These are phyloP conservation scores for Hortiboletus campestris DNA, from an alignment of 768 basidiomycete species.

Conservation along the genomic window DNA sequence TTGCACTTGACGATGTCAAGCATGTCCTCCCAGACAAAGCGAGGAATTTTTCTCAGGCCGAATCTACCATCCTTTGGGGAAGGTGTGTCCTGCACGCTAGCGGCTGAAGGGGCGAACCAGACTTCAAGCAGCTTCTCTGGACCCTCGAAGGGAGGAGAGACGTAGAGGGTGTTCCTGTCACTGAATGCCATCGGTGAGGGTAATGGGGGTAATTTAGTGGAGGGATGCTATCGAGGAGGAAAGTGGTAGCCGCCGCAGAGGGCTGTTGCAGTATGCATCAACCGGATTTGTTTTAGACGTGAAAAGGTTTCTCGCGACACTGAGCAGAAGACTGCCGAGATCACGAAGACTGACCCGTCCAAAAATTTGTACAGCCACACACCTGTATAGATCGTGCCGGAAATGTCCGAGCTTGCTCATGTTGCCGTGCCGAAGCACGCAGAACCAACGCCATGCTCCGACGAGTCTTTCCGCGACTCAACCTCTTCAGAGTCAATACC, in stretches of 20 bases:
- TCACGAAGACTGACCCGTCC: constrained; percentile 14
- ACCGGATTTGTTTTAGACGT: constrained; percentile 22
- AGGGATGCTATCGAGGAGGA: constrained; percentile 48
- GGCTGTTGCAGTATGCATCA: constrained; percentile 46
- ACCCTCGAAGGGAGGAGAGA: constrained; percentile 75
- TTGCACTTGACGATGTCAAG: constrained; percentile 96
- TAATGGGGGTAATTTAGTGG: constrained; percentile 14
- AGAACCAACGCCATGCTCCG: constrained; percentile 26
- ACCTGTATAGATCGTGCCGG: constrained; percentile 24
- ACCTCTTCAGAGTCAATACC: constrained; percentile 44
- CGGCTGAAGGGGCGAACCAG: constrained; percentile 87
- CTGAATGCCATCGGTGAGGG: constrained; percentile 24
- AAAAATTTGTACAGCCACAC: constrained; percentile 23
- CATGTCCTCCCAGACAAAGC: constrained; percentile 93
- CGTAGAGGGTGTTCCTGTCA: constrained; percentile 22
- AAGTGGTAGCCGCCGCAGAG: constrained; percentile 36
- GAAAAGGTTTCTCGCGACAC: constrained; percentile 12
- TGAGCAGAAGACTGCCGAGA: constrained; percentile 15
- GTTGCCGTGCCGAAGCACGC: not conserved
- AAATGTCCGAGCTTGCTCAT: not conserved
- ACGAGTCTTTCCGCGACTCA: constrained; percentile 43
- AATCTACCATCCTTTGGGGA: constrained; percentile 41
- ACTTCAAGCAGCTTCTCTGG: constrained; percentile 95
- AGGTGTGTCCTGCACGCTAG: constrained; percentile 50
- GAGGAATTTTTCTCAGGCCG: constrained; percentile 76